phyloP scores from a whole-genome alignment of 495 filamentous ascomycete genomes.

The Penicillium goetzii region DNA sequence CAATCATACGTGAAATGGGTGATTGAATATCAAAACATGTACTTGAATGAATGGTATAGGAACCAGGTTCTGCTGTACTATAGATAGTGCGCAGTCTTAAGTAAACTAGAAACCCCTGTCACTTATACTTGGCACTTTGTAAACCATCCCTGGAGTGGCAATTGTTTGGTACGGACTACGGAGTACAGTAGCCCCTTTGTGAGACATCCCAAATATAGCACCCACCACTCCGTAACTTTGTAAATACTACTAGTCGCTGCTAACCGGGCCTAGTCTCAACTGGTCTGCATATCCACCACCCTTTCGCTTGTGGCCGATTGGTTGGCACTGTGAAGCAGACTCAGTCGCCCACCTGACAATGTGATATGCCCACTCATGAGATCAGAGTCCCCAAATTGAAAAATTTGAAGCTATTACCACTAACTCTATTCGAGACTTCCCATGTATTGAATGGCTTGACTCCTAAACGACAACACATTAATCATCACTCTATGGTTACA shows the following conservation, averaged over 20 bases:
- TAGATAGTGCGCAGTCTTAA: not conserved
- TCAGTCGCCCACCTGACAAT: constrained; percentile 4
- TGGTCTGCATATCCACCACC: not conserved
- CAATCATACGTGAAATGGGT: not conserved
- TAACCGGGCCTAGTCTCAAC: not conserved
- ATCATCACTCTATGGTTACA: not conserved
- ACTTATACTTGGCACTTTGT: not conserved
- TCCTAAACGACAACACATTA: not conserved
- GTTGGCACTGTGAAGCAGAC: constrained; percentile 4
- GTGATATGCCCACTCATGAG: constrained; percentile 7
- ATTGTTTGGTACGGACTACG: constrained; percentile 13
- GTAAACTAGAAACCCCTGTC: not conserved
- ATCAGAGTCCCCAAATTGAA: not conserved
- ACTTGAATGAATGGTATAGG: not conserved
- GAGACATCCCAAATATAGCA: constrained; percentile 35
- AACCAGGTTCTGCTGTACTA: not conserved
- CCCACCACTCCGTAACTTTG: not conserved
- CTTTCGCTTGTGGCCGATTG: constrained; percentile 7
- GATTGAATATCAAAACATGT: not conserved
- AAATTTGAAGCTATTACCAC: not conserved
- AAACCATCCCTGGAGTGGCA: not conserved
- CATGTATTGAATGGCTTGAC: not conserved
- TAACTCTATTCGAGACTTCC: not conserved
- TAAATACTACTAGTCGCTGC: not conserved
- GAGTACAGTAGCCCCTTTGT: constrained; percentile 23